Base-by-base conservation (phyloP, 176 grass and related monocot genomes). In the Aegilops bicornis region DNA sequence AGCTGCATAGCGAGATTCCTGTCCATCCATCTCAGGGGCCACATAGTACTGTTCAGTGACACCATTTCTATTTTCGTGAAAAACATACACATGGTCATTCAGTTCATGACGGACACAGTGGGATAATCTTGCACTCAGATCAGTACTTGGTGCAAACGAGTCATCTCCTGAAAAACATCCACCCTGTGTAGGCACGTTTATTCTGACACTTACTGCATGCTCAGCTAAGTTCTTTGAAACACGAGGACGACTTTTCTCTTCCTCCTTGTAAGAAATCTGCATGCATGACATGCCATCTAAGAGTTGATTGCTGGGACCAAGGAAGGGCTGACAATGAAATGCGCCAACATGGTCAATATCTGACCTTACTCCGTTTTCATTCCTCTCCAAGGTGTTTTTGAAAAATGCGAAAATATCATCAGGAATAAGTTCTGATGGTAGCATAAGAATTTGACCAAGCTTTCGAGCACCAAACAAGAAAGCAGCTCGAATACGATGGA, bases 391-490 rank as follows among this genome's bases (percentile, higher is more conserved):
- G 64, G 86, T 94, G 76, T 92, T 98, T 35, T 59, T 86, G 83
- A 98, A 98, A 84, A 95, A 98, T 29, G 35, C 19, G 13, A 62
- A 74, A 27, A 95, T 79, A 82, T 91, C 88, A 54, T 86, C 84
- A 73, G 76, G 85, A 80, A 95, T 64, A 60, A 58, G 17, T 89
- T 89, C 83, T 40, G 63, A 4, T 84, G 79, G 90, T 68, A 85
- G 81, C 69, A 83, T 80, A 30, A 98, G 93, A 73, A 94, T 89
- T 63, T 89, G 82, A 36, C 91, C 88, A 78, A 98, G 96, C 82
- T 92, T 93, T 76, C 52, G 86, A 87, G 91, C 91, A 78, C 91
- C 96, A 89, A 89, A 98, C 8, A 82, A 84, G 43, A 93, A 94
- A 69, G 96, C 96, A 8, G 81, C 89, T 43, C 90, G 84, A 33